Percentiles rank a stretch among this genome's conserved stretches.
These are phyloP conservation scores for Fraxinus cuspidata DNA, from an alignment of 257 asterid genomes.

Conservation along the genomic window DNA sequence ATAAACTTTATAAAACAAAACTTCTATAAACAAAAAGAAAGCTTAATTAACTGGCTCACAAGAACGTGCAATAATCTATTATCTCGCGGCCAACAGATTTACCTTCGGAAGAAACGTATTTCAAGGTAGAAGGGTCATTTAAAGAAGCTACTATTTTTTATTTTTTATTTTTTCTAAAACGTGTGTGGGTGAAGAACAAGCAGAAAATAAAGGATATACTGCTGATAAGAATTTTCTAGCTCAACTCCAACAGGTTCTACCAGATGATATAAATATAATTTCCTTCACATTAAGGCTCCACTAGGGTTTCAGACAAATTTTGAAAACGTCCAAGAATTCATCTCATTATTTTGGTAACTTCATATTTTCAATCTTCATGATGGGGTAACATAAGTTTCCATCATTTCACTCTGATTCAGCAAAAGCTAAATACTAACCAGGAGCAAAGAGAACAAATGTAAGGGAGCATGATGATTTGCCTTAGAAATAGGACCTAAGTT, in stretches of 20 bases:
- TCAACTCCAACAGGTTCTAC: conserved; percentile 6
- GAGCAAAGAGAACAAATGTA: not conserved
- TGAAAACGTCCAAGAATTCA: not conserved
- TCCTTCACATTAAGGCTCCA: not conserved
- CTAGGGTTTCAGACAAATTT: not conserved
- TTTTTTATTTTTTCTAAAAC: not conserved
- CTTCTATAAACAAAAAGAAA: conserved; percentile 1
- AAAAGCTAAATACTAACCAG: conserved; percentile 5
- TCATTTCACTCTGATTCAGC: conserved; percentile 13
- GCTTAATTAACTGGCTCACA: not conserved
- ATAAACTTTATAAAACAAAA: conserved; percentile 10
- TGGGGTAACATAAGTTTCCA: not conserved
- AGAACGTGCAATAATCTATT: not conserved
- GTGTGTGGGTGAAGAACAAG: not conserved
- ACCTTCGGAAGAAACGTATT: not conserved
- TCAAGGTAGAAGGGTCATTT: conserved; percentile 1
- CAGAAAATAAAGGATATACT: not conserved
- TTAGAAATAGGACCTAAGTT: not conserved
- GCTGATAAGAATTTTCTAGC: not conserved
- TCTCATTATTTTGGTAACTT: not conserved
- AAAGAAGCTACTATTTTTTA: not conserved
- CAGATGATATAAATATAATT: conserved; percentile 4
- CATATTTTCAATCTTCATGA: conserved; percentile 1
- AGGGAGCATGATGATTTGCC: not conserved
- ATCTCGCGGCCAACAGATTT: conserved; percentile 1